Percentiles rank a stretch among this genome's conserved stretches.
phyloP scores from a whole-genome alignment of 192 early-diverging fungal genomes.

The Coemansia sp. region DNA sequence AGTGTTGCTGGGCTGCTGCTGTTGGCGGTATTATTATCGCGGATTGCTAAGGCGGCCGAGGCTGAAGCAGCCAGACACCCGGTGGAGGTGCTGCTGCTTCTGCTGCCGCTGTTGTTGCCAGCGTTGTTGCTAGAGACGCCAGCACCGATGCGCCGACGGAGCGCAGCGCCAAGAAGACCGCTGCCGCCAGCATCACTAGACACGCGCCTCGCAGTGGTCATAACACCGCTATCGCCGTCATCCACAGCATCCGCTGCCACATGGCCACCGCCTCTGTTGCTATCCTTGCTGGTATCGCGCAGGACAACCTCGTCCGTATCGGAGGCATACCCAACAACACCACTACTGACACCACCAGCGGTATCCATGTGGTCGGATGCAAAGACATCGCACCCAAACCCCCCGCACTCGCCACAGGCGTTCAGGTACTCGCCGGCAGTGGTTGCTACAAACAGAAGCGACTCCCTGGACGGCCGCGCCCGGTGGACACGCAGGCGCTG shows the following conservation, averaged over 20 bases:
- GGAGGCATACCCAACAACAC: constrained; percentile 15
- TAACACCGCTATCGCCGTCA: not conserved
- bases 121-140: not conserved
- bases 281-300: not conserved
- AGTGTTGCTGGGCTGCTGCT: no score
- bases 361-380: not conserved
- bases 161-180: constrained; percentile 3
- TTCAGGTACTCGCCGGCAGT: constrained; percentile 7
- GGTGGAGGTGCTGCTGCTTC: not conserved
- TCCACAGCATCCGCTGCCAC: not conserved
- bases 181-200: not conserved
- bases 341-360: not conserved
- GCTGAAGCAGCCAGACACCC: no score
- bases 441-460: constrained; percentile 33
- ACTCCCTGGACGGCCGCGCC: constrained; percentile 11
- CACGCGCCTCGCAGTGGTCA: not conserved
- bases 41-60: no score
- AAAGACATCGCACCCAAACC: constrained; percentile 12
- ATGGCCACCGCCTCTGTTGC: not conserved
- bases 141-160: not conserved
- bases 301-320: constrained; percentile 8
- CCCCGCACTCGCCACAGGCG: constrained; percentile 26
- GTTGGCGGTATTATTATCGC: no score
- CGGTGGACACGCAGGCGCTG: constrained; percentile 41
- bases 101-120: not conserved